These are phyloP conservation scores for Limonium bicolor DNA, from an alignment of 148 eudicot species.

Conservation along the genomic window DNA sequence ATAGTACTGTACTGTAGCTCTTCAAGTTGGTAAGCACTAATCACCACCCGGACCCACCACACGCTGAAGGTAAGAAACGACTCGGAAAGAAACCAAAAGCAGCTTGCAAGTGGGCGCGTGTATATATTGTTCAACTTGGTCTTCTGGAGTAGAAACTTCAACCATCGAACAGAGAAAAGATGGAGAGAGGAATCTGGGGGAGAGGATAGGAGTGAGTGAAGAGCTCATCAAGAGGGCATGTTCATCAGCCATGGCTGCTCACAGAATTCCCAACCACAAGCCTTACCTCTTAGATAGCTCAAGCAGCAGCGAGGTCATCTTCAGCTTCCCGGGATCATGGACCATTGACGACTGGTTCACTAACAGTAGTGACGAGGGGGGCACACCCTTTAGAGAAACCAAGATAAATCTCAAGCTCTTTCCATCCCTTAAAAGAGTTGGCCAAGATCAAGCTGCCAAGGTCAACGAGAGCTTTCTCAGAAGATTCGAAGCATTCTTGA, in stretches of 20 bases:
- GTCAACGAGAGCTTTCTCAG: constrained; percentile 41
- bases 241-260: constrained; percentile 36
- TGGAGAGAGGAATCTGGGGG: too few species aligned
- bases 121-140: too few species aligned
- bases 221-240: constrained; percentile 51
- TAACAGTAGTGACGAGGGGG: not conserved
- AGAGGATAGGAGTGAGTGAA: constrained; percentile 27
- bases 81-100: too few species aligned
- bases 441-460: constrained; percentile 32
- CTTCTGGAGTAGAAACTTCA: too few species aligned
- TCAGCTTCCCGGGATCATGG: constrained; percentile 66
- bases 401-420: constrained; percentile 31
- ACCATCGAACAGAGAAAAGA: too few species aligned
- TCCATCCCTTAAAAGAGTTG: constrained; percentile 55
- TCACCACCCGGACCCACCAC: too few species aligned
- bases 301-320: constrained; percentile 17
- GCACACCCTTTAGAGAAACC: constrained; percentile 35
- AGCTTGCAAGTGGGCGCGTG: too few species aligned
- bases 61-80: too few species aligned
- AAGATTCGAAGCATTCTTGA: constrained; percentile 33
- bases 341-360: constrained; percentile 34
- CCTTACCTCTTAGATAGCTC: constrained; percentile 21
- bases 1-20: too few species aligned
- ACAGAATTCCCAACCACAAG: constrained; percentile 28
- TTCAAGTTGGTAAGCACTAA: too few species aligned